phyloP scores from a whole-genome alignment of 2,329 filamentous ascomycete species.

The Sclerotinia spermophila region DNA sequence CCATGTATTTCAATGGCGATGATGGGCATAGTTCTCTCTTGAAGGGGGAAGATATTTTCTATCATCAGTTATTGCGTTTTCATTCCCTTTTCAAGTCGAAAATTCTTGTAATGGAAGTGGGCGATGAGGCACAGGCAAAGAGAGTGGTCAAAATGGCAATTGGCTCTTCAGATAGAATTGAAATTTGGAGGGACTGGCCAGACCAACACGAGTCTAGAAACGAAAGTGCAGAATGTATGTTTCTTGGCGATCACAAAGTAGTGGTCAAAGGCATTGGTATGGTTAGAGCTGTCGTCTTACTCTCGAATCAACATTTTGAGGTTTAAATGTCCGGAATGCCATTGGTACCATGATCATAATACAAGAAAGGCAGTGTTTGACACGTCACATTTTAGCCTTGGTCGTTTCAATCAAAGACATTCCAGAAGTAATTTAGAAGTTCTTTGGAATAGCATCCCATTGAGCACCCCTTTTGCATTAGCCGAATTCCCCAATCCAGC shows the following conservation, averaged over 20 bases:
- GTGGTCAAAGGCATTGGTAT: constrained; percentile 26
- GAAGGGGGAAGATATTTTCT: constrained; percentile 50
- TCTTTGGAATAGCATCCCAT: not conserved
- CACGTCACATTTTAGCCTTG: not conserved
- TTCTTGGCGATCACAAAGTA: not conserved
- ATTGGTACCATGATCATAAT: not conserved
- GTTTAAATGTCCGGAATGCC: not conserved
- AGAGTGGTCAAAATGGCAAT: constrained; percentile 54
- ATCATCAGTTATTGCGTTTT: constrained; percentile 59
- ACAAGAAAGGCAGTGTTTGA: not conserved
- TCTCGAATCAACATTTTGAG: not conserved
- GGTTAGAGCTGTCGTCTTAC: constrained; percentile 22
- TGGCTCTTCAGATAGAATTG: constrained; percentile 40
- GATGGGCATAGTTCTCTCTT: not conserved
- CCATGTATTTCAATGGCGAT: not conserved
- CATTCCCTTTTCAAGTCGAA: constrained; percentile 45
- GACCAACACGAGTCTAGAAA: constrained; percentile 32
- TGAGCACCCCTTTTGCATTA: constrained; percentile 7
- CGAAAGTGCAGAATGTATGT: not conserved
- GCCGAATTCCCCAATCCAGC: not conserved
- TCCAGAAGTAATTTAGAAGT: constrained; percentile 2
- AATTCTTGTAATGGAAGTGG: constrained; percentile 66
- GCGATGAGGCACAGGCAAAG: constrained; percentile 62
- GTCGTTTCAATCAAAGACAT: not conserved
- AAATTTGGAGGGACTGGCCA: constrained; percentile 72